These are phyloP conservation scores for Wickerhamomyces rabaulensis DNA, from an alignment of 805 yeast species.

Conservation along the genomic window DNA sequence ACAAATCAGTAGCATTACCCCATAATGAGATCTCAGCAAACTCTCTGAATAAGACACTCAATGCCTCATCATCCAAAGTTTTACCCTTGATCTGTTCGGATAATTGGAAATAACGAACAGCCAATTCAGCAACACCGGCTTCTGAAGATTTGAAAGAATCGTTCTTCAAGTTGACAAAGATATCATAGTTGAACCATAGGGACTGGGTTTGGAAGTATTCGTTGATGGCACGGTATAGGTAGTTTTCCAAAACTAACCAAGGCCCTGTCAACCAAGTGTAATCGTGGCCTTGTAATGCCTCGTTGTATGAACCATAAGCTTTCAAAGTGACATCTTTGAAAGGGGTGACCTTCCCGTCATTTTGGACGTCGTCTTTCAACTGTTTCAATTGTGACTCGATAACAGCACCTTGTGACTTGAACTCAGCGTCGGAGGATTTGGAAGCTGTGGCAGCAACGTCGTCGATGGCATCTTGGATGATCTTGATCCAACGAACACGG, in stretches of 20 bases:
- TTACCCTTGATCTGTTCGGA: conserved; percentile 22
- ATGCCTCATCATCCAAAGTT: conserved; percentile 33
- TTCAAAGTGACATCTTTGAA: conserved; percentile 35
- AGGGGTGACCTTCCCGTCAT: conserved; percentile 37
- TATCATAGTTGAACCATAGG: conserved; percentile 53
- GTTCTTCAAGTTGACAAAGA: conserved; percentile 66
- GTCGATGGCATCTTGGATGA: conserved; percentile 59
- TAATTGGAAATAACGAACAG: conserved; percentile 52
- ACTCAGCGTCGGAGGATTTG: conserved; percentile 16
- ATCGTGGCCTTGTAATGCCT: conserved; percentile 31
- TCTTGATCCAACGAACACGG: conserved; percentile 81
- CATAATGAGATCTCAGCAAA: conserved; percentile 85
- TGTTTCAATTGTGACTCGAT: conserved; percentile 37
- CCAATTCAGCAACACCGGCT: conserved; percentile 76
- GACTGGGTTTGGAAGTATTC: conserved; percentile 33
- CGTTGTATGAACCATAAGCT: conserved; percentile 56
- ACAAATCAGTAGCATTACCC: conserved; percentile 98
- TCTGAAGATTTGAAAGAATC: conserved; percentile 71
- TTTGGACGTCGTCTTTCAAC: conserved; percentile 39
- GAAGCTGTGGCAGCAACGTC: conserved; percentile 41
- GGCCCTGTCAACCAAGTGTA: conserved; percentile 80
- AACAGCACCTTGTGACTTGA: conserved; percentile 39
- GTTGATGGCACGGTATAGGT: conserved; percentile 67
- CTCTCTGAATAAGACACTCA: conserved; percentile 66
- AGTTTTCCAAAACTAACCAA: conserved; percentile 87